Percentiles rank a stretch among this genome's conserved stretches.
phyloP scores from a whole-genome alignment of 257 asterid genomes.

The Solanum sejunctum region DNA sequence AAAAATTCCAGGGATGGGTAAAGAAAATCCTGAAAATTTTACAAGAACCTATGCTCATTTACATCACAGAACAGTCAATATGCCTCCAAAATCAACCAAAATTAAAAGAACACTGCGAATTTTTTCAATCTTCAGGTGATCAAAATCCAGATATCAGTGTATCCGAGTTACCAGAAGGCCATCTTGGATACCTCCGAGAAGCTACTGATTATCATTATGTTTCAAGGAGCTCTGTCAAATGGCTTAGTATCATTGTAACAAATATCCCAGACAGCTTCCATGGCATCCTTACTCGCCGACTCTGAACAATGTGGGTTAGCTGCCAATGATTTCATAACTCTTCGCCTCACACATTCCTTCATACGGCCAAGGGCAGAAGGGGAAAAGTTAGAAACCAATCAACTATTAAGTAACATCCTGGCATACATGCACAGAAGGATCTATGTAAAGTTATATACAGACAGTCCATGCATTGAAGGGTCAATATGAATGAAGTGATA shows the following conservation, averaged over 20 bases:
- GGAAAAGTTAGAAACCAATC: neutral
- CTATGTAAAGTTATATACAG: neutral
- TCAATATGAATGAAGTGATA: neutral
- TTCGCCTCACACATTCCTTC: slow-evolving; percentile 74
- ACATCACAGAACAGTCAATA: neutral
- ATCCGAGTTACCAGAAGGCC: neutral
- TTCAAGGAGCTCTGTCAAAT: slow-evolving; percentile 64
- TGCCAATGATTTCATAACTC: slow-evolving; percentile 57
- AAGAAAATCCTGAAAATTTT: too few relatives aligned
- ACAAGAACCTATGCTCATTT: neutral
- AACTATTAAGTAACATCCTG: neutral
- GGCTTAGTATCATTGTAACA: slow-evolving; percentile 48
- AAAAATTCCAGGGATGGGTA: neutral
- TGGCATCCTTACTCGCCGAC: slow-evolving; percentile 69
- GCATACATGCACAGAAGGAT: neutral
- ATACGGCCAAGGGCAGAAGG: neutral
- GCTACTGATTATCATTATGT: neutral
- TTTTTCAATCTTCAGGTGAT: neutral
- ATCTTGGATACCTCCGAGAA: neutral
- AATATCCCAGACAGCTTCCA: slow-evolving; percentile 91
- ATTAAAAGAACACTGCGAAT: neutral
- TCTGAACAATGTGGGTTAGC: slow-evolving; percentile 69
- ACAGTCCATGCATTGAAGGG: neutral
- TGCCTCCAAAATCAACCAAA: neutral
- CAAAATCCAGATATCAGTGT: too few relatives aligned